phyloP scores from a whole-genome alignment of 1,284 basidiomycete genomes.

The Heterobasidion parviporum region DNA sequence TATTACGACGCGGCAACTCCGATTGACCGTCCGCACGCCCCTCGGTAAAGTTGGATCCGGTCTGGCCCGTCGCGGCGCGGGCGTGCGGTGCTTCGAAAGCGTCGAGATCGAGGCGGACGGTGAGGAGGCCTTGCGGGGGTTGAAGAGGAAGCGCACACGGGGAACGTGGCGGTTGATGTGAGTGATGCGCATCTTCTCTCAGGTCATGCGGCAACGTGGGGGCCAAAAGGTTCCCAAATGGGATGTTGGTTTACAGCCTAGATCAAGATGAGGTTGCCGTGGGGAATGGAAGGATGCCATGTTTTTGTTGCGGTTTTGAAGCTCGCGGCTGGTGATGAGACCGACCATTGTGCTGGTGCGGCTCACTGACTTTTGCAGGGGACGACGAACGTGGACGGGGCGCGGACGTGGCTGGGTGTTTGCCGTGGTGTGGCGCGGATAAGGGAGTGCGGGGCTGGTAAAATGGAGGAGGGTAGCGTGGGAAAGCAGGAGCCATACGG shows the following conservation, averaged over 20 bases:
- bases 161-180: not conserved
- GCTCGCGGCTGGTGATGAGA: not conserved
- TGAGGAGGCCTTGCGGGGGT: not conserved
- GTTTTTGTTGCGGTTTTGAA: not conserved
- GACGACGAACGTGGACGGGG: not conserved
- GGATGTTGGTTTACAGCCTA: not conserved
- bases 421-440: not conserved
- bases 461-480: not conserved
- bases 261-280: conserved; percentile 3
- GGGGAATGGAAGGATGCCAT: conserved; percentile 1
- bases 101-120: not conserved
- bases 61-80: too few species aligned
- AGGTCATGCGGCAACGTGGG: not conserved
- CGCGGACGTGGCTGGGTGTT: not conserved
- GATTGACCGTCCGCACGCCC: not conserved
- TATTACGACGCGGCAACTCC: not conserved
- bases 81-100: too few species aligned
- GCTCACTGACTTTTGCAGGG: not conserved
- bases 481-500: not conserved
- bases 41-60: not conserved
- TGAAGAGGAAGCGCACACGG: not conserved
- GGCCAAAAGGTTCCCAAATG: not conserved
- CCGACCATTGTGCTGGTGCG: not conserved
- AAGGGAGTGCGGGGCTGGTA: too few species aligned
- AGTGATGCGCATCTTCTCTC: not conserved